Evolutionary conservation across 2,329 filamentous ascomycete species (phyloP), one percentile per base, ranked within the genome.

Genomic region (Septoria linicola): DNA sequence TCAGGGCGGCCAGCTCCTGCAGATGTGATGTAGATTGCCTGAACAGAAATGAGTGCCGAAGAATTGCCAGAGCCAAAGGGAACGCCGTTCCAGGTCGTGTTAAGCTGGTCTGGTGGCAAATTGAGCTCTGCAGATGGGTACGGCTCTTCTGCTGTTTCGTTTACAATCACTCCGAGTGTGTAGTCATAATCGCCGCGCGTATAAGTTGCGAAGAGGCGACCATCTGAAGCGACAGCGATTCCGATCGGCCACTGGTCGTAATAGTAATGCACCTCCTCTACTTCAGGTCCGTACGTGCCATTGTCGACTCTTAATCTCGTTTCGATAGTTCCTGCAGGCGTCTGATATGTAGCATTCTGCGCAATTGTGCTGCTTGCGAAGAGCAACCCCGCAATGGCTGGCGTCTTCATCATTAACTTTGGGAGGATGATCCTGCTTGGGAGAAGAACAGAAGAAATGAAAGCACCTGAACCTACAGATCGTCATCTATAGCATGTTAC

Each of bases 261-360:
- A 21, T 51, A 77, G 59, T 76, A 77, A 57, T 78, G 73, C 31
- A 72, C 70, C 55, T 78, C 74, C 55, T 78, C 76, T 3, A 78
- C 62, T 1, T 65, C 56, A 1, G 74, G 74, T 2, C 75, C 74
- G 40, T 75, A 76, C 2, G 71, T 73, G n/a, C 75, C 75, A 47
- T 72, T 73, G 55, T 78, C 74, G 5, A 72, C 65, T 27, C 74
- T 67, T 1, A 78, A 58, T 27, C 66, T 64, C 2, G 69, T 68
- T n/a, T 57, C 51, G 13, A 64, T 63, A 14, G 39, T 49, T 10
- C 41, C 45, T 41, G 51, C 51, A 3, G 51, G 51, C 13, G 45
- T 44, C 39, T 53, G 32, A 4, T 43, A 53, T 41, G 55, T 47
- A 10, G 52, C 50, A 41, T 68, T 63, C 23, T 66, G 59, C 4